phyloP scores from a whole-genome alignment of 306 rosid genomes.

The Herpetospermum pedunculosum region DNA sequence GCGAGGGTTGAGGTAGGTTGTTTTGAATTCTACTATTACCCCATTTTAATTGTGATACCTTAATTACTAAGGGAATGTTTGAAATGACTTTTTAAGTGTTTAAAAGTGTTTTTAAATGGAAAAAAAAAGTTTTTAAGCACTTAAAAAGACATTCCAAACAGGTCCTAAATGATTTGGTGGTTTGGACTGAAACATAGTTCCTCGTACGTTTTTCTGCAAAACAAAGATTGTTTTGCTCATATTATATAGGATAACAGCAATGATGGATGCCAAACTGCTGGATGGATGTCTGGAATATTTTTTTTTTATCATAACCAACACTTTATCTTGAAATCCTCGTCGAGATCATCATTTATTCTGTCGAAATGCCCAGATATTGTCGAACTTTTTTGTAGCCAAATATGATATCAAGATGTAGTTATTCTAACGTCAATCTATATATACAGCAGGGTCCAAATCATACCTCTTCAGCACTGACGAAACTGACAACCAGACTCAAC shows the following conservation, averaged over 20 bases:
- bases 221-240: neutral
- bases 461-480: conserved; percentile 50
- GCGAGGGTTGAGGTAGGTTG: conserved; percentile 59
- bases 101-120: too few species aligned
- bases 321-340: neutral
- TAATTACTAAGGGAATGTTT: too few species aligned
- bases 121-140: too few species aligned
- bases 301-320: neutral
- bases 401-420: conserved; percentile 11
- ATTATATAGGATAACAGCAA: neutral
- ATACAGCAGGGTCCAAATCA: conserved; percentile 46
- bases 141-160: too few species aligned
- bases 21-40: neutral
- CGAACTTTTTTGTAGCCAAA: neutral
- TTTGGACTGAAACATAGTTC: neutral
- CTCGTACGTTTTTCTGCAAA: neutral
- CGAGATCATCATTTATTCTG: neutral
- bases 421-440: conserved; percentile 16
- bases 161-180: neutral
- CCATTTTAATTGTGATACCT: too few species aligned
- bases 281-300: neutral
- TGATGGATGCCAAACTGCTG: neutral
- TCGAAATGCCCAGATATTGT: neutral
- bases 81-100: too few species aligned
- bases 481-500: conserved; percentile 65